phyloP scores from a whole-genome alignment of 2,329 filamentous ascomycete species.

The Phialophora verrucosa region DNA sequence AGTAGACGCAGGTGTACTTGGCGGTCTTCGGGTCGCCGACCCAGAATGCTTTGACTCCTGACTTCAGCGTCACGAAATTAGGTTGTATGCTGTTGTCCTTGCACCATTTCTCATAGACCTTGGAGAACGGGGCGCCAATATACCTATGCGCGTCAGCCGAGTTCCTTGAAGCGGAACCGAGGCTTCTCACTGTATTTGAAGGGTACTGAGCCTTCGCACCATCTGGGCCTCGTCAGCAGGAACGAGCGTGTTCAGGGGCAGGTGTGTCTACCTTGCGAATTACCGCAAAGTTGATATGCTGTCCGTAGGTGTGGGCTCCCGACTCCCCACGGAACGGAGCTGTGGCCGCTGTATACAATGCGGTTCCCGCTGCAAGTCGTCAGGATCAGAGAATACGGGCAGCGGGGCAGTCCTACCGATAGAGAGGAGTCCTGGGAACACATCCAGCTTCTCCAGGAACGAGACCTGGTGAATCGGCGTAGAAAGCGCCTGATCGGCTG shows the following conservation, averaged over 20 bases:
- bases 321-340: conserved; percentile 48
- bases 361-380: conserved; percentile 21
- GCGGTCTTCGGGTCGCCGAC: conserved; percentile 36
- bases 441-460: conserved; percentile 32
- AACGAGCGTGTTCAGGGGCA: background rate
- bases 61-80: conserved; percentile 34
- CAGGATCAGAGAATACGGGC: background rate
- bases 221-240: conserved; percentile 22
- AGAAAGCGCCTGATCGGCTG: conserved; percentile 7
- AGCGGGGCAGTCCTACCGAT: conserved; percentile 15
- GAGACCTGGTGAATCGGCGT: conserved; percentile 24
- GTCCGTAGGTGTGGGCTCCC: conserved; percentile 45
- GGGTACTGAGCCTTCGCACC: conserved; percentile 27
- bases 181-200: conserved; percentile 31
- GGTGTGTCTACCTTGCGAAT: conserved; percentile 39
- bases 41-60: conserved; percentile 38
- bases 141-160: conserved; percentile 30
- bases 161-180: background rate
- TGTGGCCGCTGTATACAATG: conserved; percentile 41
- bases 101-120: conserved; percentile 35
- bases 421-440: conserved; percentile 29
- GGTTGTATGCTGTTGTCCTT: conserved; percentile 22
- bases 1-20: conserved; percentile 38
- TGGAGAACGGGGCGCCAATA: conserved; percentile 31
- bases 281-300: conserved; percentile 45